Evolutionary conservation across 495 filamentous ascomycete species (phyloP).

Genomic region (Hyphodiscus hymeniophilus): DNA sequence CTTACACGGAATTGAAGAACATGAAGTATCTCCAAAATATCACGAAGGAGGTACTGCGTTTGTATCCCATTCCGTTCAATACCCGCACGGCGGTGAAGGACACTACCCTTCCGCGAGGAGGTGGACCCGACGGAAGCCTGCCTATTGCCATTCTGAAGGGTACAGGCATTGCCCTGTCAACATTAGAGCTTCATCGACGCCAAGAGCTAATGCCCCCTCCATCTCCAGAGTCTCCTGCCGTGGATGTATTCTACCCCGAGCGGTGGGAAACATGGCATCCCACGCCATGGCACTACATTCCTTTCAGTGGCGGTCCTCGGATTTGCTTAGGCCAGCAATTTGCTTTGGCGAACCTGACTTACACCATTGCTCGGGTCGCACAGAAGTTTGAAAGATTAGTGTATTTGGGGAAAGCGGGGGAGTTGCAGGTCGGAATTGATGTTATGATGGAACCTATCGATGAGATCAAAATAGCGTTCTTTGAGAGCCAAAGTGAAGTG

Average conservation of each 20-base stretch:
- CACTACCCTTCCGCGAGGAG: conserved; percentile 66
- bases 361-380: conserved; percentile 59
- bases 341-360: conserved; percentile 72
- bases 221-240: background rate
- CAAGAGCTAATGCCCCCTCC: background rate
- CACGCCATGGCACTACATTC: conserved; percentile 29
- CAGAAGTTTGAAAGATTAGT: conserved; percentile 47
- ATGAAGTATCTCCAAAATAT: background rate
- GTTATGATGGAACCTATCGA: background rate
- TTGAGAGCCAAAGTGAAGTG: no score
- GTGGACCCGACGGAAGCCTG: conserved; percentile 47
- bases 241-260: background rate
- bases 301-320: conserved; percentile 53
- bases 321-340: conserved; percentile 85
- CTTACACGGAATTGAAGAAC: background rate
- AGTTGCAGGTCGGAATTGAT: background rate
- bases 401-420: background rate
- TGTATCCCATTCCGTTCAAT: background rate
- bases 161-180: background rate
- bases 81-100: conserved; percentile 57
- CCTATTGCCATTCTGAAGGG: background rate
- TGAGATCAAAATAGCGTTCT: background rate
- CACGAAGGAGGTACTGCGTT: background rate
- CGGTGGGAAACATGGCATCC: background rate
- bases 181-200: background rate